Evolutionary conservation across 129 eudicot genomes (phyloP), one percentile per base, ranked within the genome.

Genomic region (Arctium lappa): DNA sequence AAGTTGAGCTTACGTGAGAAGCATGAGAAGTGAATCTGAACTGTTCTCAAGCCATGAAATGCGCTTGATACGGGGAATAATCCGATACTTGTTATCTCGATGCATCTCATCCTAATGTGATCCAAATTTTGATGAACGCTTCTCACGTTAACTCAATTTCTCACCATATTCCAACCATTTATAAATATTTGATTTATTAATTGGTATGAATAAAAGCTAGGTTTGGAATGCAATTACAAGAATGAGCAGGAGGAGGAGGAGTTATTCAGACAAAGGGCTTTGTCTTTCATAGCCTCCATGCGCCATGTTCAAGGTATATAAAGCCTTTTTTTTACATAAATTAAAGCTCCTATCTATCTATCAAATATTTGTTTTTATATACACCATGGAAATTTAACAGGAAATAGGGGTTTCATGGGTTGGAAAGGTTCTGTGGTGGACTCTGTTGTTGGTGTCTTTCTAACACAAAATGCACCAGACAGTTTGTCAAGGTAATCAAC

Each of bases 351-450:
- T n/a, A 60, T 56, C 70, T 65, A 50, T 33, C 36, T 7, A 27
- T 66, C 71, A 66, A 13, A 66, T 6, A 27, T 22, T 66, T 5
- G 2, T 66, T 66, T 29, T 34, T 27, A 73, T 38, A 63, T 13
- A 44, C 42, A 5, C 16, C 12, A n/a, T 65, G 70, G 4, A 34
- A 22, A 36, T 13, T 63, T 5, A 46, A 73, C 85, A 88, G 91
- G 91, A 65, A 18, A 88, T 70, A 85, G 91, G 46, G 32, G 78
- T 13, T 88, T 88, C 85, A 82, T 80, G 75, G 60, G 83, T 30
- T 88, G 91, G 91, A 86, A 85, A 83, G 86, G 89, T 30, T 88
- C 87, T 36, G 89, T 88, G 2, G 72, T 83, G 22, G 89, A 86
- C 69, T 88, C 91, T 7, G 63, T 88, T 22, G 87, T 77, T 40